phyloP scores from a whole-genome alignment of 257 asterid genomes.

The Penstemon barbatus region DNA sequence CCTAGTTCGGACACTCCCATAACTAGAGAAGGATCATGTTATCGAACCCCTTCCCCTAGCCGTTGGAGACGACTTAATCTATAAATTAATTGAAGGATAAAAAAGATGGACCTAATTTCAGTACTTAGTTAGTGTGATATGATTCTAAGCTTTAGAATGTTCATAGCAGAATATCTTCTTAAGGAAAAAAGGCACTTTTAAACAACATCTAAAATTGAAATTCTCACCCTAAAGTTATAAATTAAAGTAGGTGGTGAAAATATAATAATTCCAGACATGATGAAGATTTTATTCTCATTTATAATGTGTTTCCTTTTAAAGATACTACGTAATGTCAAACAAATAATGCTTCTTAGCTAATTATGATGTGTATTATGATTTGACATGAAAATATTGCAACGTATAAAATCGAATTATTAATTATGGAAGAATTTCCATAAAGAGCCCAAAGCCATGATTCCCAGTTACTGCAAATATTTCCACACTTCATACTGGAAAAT shows the following conservation, averaged over 20 bases:
- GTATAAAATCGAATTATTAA: slow-evolving; percentile 12
- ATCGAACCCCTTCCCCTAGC: too few species aligned
- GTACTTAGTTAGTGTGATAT: not conserved
- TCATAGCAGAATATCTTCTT: not conserved
- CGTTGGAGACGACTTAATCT: too few species aligned
- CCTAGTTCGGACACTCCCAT: too few species aligned
- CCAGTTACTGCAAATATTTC: not conserved
- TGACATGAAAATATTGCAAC: slow-evolving; percentile 4
- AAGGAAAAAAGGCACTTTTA: slow-evolving; percentile 4
- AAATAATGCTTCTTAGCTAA: slow-evolving; percentile 13
- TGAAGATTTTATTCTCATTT: slow-evolving; percentile 38
- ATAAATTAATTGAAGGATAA: not conserved
- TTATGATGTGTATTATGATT: slow-evolving; percentile 18
- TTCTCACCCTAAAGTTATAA: slow-evolving; percentile 7
- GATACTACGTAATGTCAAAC: slow-evolving; percentile 31
- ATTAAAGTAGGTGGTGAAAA: slow-evolving; percentile 18
- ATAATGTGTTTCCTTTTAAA: slow-evolving; percentile 28
- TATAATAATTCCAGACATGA: slow-evolving; percentile 29
- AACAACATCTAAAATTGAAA: slow-evolving; percentile 16
- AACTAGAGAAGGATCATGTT: too few species aligned
- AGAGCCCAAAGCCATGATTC: slow-evolving; percentile 5
- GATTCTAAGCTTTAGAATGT: not conserved
- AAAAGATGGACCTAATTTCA: not conserved
- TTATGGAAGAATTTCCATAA: slow-evolving; percentile 9
- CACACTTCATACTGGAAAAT: not conserved